phyloP scores from a whole-genome alignment of 345 rosid genomes.

The Salix suchowensis region DNA sequence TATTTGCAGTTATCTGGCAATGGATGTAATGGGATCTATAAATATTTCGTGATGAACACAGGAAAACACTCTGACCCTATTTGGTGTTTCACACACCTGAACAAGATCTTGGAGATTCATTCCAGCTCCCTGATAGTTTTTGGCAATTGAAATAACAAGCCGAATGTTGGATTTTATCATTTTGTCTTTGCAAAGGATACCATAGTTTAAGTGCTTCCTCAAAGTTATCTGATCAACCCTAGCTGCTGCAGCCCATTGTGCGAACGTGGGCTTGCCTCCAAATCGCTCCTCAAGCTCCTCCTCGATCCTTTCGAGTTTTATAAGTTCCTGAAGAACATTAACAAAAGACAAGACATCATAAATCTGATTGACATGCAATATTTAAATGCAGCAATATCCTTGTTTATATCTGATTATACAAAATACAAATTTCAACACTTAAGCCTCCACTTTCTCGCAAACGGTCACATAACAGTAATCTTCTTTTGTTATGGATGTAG shows the following conservation, averaged over 20 bases:
- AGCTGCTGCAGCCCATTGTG: constrained; percentile 93
- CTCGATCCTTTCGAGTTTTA: constrained; percentile 80
- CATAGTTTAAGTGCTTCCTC: constrained; percentile 64
- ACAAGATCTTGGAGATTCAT: constrained; percentile 95
- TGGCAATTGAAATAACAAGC: constrained; percentile 94
- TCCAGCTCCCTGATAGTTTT: constrained; percentile 84
- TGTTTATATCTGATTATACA: neutral
- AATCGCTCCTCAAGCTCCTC: constrained; percentile 62
- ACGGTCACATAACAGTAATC: neutral
- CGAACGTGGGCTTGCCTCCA: constrained; percentile 68
- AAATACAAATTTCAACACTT: neutral
- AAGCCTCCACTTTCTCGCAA: neutral
- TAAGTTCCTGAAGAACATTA: constrained; percentile 49
- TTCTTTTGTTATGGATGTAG: neutral
- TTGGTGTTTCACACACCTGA: constrained; percentile 47
- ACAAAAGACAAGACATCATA: constrained; percentile 8
- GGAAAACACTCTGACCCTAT: neutral
- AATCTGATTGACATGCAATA: neutral
- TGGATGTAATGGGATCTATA: neutral
- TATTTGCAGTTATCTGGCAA: neutral
- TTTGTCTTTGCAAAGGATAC: constrained; percentile 71
- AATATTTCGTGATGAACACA: neutral
- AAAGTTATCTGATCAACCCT: constrained; percentile 70
- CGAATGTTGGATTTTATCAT: constrained; percentile 94
- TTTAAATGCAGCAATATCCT: neutral